Base-by-base conservation (phyloP, 306 rosid genomes). In the Cucurbita pepo region DNA sequence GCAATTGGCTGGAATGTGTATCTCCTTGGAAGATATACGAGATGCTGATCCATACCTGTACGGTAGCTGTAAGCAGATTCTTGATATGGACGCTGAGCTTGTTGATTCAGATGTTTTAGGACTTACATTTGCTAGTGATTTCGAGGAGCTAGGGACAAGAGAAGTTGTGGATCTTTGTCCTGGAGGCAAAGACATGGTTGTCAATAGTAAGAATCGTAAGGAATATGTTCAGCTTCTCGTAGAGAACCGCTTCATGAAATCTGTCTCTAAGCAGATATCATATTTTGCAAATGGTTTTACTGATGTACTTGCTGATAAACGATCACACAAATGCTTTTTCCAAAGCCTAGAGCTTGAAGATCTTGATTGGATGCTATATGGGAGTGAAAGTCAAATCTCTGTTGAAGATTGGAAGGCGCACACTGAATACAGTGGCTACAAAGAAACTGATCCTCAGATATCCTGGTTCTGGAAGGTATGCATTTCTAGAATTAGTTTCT, bases 391-490 rank as follows among this genome's bases (percentile, higher is more conserved):
- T 76, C 78, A 56, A 75, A 80, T 94, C 76, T 82, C 87, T 56
- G 81, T 94, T 80, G 95, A 83, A 67, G 98, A 94, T 79, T 94
- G 98, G 97, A 90, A 87, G 81, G 85, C 86, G n/a, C 95, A 90
- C 69, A 90, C 97, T 0, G 97, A 89, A 61, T 90, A 89, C 77
- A 85, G 81, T 63, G 98, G 97, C 83, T 94, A 86, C 84, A 78
- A 79, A 75, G 97, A 89, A 83, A 87, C 87, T 15, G 98, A 94
- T 86, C 76, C 84, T 80, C 96, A 94, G 72, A 90, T 94, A 61
- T 73, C 74, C 60, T 94, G 98, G 98, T 94, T 94, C 82, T 94
- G 98, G 97, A 88, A 90, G 97, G 98, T 94, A 90, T 48, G 78
- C 79, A 56, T 56, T 76, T 22, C 53, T 48, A 22, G 73, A 22